Evolutionary conservation across 176 grass and related monocot species (phyloP), one percentile per base, ranked within the genome.

Genomic region (Ensete glaucum): DNA sequence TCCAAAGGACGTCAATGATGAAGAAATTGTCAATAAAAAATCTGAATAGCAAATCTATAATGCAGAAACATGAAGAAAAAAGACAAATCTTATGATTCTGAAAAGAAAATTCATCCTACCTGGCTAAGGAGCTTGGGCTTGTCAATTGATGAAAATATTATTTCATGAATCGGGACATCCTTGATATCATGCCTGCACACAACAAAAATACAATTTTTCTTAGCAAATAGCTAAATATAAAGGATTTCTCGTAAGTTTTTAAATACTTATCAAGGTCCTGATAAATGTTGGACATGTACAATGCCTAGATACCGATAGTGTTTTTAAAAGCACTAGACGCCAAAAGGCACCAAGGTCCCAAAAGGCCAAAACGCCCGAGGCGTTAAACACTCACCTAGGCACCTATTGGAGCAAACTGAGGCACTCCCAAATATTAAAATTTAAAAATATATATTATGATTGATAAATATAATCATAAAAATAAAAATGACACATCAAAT

Each of bases 91-190:
- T 10, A 62, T 2, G 8, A n/a, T 15, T 69, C 9, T 8, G 9
- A 54, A 20, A 54, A 56, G 16, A 21, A 56, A 9, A 12, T 11
- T 73, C 69, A 62, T 73, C 23, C 16, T 73, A 94, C 95, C 76
- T 87, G 52, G 54, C 86, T 85, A 77, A 98, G 90, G 62, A 98
- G 88, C 78, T 94, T 98, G 83, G 88, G 86, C 70, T 94, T 93
- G 84, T 98, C 95, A 15, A 82, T 64, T 43, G 90, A 91, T 65
- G 95, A 94, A 82, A 98, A 98, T 54, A 91, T 98, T 82, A 98
- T 89, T 82, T 98, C 95, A 84, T 98, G 90, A 89, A 89, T 5
- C 64, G 19, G 80, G 8, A 71, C 53, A 54, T 82, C 72, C 69
- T 76, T 22, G 12, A 9, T 29, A 5, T 86, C 86, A 14, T 83